Percentiles rank a stretch among this genome's conserved stretches.
Evolutionary conservation across 768 basidiomycete species (phyloP).

Genomic region (Mycena galericulata): DNA sequence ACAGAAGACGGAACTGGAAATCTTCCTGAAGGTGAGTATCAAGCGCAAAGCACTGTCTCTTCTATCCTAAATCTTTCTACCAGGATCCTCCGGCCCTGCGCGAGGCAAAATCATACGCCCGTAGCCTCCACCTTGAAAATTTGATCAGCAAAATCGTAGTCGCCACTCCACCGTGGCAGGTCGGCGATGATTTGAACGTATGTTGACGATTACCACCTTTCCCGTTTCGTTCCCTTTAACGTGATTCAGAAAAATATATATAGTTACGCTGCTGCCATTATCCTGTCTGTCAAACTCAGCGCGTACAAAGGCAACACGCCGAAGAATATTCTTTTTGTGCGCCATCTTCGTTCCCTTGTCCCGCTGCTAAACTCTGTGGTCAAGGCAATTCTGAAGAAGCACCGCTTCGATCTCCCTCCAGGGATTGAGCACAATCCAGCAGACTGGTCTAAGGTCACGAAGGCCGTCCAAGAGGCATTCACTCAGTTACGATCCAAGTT

Average conservation of each 20-base stretch:
- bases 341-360: neutral
- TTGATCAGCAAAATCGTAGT: conserved; percentile 23
- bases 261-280: conserved; percentile 32
- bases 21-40: neutral
- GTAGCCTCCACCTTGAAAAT: conserved; percentile 14
- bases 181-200: conserved; percentile 18
- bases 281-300: conserved; percentile 39
- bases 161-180: conserved; percentile 18
- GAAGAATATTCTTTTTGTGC: conserved; percentile 37
- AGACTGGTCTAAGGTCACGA: conserved; percentile 30
- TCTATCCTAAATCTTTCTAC: neutral
- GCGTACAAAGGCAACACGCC: conserved; percentile 38
- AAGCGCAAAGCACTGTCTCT: neutral
- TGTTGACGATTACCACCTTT: neutral
- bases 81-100: neutral
- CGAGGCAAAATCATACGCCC: neutral
- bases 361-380: neutral
- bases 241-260: conserved; percentile 37
- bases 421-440: conserved; percentile 37
- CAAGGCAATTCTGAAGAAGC: conserved; percentile 35
- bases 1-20: neutral
- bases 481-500: conserved; percentile 37
- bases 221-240: neutral
- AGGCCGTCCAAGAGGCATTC: conserved; percentile 32
- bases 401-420: conserved; percentile 34